A percentile compares a stretch with the other conserved stretches of the same genome.
phyloP scores from a whole-genome alignment of 441 rosid species.

The Pelargonium fulgidum region DNA sequence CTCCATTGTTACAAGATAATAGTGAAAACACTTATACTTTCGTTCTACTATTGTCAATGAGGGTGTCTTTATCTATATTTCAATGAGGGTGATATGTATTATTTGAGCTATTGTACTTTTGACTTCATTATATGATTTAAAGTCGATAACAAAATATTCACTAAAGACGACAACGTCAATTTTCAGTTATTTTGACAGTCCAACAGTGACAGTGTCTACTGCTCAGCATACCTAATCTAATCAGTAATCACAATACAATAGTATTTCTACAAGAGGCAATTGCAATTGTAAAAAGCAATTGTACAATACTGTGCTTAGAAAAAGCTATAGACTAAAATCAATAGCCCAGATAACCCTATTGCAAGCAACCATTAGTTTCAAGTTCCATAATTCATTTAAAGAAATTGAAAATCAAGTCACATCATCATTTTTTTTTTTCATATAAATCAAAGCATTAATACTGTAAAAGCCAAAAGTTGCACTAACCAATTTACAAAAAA shows the following conservation, averaged over 20 bases:
- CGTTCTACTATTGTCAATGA: neutral
- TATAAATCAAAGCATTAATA: neutral
- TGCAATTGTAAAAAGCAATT: neutral
- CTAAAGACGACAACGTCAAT: neutral
- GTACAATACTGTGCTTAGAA: neutral
- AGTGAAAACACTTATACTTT: neutral
- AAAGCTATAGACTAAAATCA: neutral
- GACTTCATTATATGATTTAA: neutral
- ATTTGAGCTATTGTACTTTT: neutral
- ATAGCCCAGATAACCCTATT: neutral
- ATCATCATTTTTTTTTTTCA: neutral
- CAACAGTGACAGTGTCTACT: neutral
- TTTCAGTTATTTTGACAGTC: slow-evolving; percentile 1
- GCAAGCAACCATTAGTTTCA: neutral
- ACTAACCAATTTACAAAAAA: slow-evolving; percentile 94
- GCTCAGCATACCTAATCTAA: neutral
- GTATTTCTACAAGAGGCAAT: neutral
- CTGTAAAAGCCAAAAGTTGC: slow-evolving; percentile 12
- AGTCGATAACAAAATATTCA: neutral
- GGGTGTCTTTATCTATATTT: neutral
- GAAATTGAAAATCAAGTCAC: neutral
- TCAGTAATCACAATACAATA: neutral
- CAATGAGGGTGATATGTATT: neutral
- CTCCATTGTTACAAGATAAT: neutral
- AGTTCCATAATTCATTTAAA: neutral